These are phyloP conservation scores for Salvia hispanica DNA, from an alignment of 257 asterid genomes.

Conservation along the genomic window DNA sequence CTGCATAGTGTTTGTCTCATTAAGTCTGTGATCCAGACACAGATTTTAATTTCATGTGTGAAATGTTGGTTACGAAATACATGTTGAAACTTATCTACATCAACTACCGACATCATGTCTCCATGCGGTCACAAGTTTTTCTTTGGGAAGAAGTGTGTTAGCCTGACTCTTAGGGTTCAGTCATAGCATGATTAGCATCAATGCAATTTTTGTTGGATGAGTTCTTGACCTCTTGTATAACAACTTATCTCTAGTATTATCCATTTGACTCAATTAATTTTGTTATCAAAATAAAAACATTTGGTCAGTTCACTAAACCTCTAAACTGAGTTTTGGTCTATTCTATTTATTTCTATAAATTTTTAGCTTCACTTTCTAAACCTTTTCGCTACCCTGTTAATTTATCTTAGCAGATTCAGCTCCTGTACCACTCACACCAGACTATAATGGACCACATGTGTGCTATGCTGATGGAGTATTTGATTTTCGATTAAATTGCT, in stretches of 20 bases:
- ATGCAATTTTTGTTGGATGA: background rate
- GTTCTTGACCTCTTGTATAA: background rate
- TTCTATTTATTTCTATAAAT: no score
- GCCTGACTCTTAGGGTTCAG: background rate
- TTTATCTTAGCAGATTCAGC: conserved; percentile 56
- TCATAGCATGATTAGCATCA: background rate
- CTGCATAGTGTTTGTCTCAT: background rate
- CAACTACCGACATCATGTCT: background rate
- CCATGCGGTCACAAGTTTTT: no score
- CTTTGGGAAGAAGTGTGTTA: background rate
- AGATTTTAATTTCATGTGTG: background rate
- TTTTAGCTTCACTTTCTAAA: no score
- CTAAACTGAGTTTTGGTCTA: no score
- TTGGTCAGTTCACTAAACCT: no score
- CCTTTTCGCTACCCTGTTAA: conserved; percentile 14
- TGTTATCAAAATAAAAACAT: no score
- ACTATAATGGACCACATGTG: conserved; percentile 70
- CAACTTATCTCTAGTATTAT: background rate
- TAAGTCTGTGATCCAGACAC: background rate
- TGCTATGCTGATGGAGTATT: conserved; percentile 92
- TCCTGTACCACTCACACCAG: conserved; percentile 88
- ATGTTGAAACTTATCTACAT: background rate
- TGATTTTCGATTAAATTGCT: conserved; percentile 77
- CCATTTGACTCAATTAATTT: conserved; percentile 7
- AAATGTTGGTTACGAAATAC: no score